Conservation (phyloP, 257 asterid species). For the Solanum pennellii region DNA sequence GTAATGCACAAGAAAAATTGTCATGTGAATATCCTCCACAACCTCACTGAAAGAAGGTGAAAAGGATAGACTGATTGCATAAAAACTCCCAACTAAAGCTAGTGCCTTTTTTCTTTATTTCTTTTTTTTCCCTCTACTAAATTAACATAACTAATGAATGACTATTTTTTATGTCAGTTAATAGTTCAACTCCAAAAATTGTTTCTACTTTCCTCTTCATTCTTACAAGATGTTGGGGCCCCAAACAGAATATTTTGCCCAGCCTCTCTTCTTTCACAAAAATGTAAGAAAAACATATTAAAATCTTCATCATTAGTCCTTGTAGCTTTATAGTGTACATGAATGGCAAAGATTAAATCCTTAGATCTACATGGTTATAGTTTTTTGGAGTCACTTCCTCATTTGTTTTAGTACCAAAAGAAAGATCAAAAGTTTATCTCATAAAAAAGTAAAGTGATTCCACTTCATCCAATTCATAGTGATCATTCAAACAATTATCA, state of each 20-base stretch:
- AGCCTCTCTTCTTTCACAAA: neutral
- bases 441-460: neutral
- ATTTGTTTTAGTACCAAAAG: neutral
- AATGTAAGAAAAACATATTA: neutral
- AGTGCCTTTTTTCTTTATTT: neutral
- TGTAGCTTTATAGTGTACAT: neutral
- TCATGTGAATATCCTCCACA: neutral
- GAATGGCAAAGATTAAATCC: neutral
- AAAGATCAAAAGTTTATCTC: neutral
- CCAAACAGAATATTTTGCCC: neutral
- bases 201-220: neutral
- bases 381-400: neutral
- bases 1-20: neutral
- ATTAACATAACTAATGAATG: neutral
- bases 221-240: neutral
- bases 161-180: neutral
- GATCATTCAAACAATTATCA: neutral
- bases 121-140: neutral
- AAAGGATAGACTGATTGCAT: neutral
- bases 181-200: neutral
- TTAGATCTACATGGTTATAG: neutral
- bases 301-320: neutral
- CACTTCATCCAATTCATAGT: neutral
- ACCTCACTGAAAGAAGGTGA: neutral
- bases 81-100: neutral